A percentile compares a stretch with the other conserved stretches of the same genome.
Conservation (phyloP, 2,329 filamentous ascomycete species). For the Hypoxylon sp. region DNA sequence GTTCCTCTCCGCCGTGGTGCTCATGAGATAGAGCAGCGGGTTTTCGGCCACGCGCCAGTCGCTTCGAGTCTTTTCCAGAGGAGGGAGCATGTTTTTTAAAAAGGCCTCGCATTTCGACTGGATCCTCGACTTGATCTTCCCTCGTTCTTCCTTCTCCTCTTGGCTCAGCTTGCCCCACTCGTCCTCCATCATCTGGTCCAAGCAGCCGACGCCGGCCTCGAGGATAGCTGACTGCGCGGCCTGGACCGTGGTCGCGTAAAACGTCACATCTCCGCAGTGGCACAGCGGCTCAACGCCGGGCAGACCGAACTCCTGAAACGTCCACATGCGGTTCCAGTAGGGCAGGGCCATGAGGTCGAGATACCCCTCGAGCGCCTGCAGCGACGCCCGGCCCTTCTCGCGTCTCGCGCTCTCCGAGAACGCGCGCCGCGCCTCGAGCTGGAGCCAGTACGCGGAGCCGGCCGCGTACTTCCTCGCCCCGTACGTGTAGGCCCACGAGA, state of each 20-base stretch:
- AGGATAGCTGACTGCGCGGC: neutral
- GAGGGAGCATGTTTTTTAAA: neutral
- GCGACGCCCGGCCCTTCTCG: neutral
- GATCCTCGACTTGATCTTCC: neutral
- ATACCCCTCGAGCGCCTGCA: neutral
- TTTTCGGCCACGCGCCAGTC: neutral
- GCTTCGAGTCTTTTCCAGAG: neutral
- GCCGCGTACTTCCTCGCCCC: neutral
- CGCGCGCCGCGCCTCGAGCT: neutral
- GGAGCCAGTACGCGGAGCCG: neutral
- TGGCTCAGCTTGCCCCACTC: neutral
- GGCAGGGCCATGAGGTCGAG: neutral
- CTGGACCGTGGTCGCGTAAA: neutral
- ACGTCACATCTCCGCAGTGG: neutral
- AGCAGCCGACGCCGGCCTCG: neutral
- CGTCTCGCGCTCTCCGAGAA: neutral
- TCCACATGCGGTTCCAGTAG: slow-evolving; percentile 1
- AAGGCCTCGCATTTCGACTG: neutral
- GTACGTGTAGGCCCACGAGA: neutral
- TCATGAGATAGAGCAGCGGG: neutral
- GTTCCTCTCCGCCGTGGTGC: neutral
- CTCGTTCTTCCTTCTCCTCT: neutral
- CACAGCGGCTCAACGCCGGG: neutral
- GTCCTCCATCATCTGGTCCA: neutral
- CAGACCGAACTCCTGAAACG: neutral